These are phyloP conservation scores for Catenaria anguillulae DNA, from an alignment of 371 early-diverging fungal species.

Conservation along the genomic window DNA sequence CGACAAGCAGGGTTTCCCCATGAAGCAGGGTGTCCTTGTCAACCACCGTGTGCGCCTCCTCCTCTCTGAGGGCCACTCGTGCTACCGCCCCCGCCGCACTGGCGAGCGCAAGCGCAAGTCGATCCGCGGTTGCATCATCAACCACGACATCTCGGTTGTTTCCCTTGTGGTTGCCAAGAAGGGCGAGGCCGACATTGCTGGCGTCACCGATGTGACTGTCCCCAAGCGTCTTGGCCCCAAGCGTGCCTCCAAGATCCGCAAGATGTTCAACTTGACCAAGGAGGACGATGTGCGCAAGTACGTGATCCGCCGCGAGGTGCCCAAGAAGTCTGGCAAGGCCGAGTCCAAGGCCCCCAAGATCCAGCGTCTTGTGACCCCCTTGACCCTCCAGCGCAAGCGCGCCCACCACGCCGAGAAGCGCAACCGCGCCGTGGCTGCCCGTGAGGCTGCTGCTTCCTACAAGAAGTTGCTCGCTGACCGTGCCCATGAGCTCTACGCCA, in stretches of 20 bases:
- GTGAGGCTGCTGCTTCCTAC: conserved; percentile 81
- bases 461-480: conserved; percentile 79
- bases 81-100: conserved; percentile 94
- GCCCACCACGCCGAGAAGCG: conserved; percentile 69
- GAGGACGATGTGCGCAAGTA: conserved; percentile 96
- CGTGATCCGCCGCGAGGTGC: conserved; percentile 90
- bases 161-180: conserved; percentile 91
- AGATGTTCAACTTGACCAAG: conserved; percentile 90
- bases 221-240: conserved; percentile 97
- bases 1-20: conserved; percentile 97
- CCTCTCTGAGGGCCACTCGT: conserved; percentile 94
- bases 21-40: conserved; percentile 93
- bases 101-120: conserved; percentile 99
- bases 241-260: conserved; percentile 96
- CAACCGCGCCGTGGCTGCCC: conserved; percentile 55
- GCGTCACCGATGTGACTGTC: conserved; percentile 83
- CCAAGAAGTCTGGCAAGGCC: conserved; percentile 63
- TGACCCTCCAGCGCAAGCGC: conserved; percentile 86
- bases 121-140: conserved; percentile 98
- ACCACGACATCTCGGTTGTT: conserved; percentile 84
- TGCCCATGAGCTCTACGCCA: conserved; percentile 59
- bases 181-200: conserved; percentile 89
- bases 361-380: conserved; percentile 93
- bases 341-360: conserved; percentile 89
- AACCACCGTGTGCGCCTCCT: conserved; percentile 87